Evolutionary conservation across 2,329 filamentous ascomycete species (phyloP).

Genomic region (Lachnellula cervina): DNA sequence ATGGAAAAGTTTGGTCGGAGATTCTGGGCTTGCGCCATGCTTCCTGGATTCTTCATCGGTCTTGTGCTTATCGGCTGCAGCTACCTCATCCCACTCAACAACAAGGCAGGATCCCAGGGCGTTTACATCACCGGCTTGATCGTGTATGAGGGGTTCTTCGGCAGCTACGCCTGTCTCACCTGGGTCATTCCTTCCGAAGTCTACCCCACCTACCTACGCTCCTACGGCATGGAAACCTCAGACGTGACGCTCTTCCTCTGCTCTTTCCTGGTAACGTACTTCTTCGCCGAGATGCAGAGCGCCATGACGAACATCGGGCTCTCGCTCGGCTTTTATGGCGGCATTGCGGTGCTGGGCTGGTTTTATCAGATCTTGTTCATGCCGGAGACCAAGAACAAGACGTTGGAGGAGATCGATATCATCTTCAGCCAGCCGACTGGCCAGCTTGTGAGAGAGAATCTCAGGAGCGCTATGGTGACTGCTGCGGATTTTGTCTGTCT

Average conservation of each 20-base stretch:
- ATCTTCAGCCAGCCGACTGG: conserved; percentile 60
- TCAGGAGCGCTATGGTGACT: conserved; percentile 31
- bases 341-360: conserved; percentile 66
- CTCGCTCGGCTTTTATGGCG: conserved; percentile 67
- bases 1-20: conserved; percentile 70
- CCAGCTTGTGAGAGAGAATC: conserved; percentile 57
- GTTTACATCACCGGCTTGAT: conserved; percentile 64
- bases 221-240: conserved; percentile 69
- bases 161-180: conserved; percentile 58
- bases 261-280: conserved; percentile 71
- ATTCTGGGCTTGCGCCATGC: conserved; percentile 69
- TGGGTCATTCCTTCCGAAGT: conserved; percentile 66
- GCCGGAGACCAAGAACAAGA: conserved; percentile 65
- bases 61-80: conserved; percentile 61
- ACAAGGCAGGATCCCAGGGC: conserved; percentile 47
- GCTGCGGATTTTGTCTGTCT: conserved; percentile 22
- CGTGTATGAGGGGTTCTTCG: conserved; percentile 65
- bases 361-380: conserved; percentile 71
- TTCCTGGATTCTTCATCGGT: conserved; percentile 68
- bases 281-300: conserved; percentile 65
- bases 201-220: conserved; percentile 67
- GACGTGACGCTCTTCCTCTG: conserved; percentile 65
- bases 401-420: conserved; percentile 66
- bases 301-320: conserved; percentile 64
- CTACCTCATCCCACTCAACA: conserved; percentile 51